A percentile compares a stretch with the other conserved stretches of the same genome.
phyloP scores from a whole-genome alignment of 345 rosid species.

The Citrus medica region DNA sequence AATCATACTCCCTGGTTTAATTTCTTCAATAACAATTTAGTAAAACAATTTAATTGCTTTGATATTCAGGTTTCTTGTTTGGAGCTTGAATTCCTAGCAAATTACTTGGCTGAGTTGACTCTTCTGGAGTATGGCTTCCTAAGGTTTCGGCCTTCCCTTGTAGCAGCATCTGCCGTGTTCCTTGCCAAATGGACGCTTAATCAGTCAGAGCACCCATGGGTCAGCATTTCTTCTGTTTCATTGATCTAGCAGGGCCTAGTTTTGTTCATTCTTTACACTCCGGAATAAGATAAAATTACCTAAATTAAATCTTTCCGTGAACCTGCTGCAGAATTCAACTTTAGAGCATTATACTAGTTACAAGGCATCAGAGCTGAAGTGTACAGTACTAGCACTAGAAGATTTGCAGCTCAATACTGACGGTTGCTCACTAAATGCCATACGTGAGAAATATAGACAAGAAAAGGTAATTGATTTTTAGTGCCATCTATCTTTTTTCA shows the following conservation, averaged over 20 bases:
- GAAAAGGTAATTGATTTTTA: conserved; percentile 46
- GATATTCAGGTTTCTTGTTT: conserved; percentile 48
- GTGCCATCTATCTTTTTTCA: neutral
- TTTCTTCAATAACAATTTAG: neutral
- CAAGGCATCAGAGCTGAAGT: conserved; percentile 54
- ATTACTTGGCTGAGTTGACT: conserved; percentile 80
- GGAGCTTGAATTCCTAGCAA: conserved; percentile 77
- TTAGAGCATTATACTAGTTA: conserved; percentile 83
- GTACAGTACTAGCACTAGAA: conserved; percentile 72
- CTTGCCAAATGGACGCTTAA: conserved; percentile 86
- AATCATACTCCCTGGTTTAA: neutral
- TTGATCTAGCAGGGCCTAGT: neutral
- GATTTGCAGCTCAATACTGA: conserved; percentile 64
- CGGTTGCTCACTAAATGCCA: conserved; percentile 57
- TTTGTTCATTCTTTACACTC: neutral
- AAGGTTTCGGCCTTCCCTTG: conserved; percentile 66
- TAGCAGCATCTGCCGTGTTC: conserved; percentile 92
- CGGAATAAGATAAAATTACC: neutral
- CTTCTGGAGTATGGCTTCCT: conserved; percentile 76
- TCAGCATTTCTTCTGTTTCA: conserved; percentile 26
- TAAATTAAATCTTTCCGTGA: conserved; percentile 3
- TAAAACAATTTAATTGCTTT: neutral
- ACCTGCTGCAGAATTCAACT: conserved; percentile 64
- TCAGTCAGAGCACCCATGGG: conserved; percentile 93
- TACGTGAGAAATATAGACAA: conserved; percentile 76